Conservation (phyloP, 805 yeast genomes). For the Nakazawaea wickerhamii region DNA sequence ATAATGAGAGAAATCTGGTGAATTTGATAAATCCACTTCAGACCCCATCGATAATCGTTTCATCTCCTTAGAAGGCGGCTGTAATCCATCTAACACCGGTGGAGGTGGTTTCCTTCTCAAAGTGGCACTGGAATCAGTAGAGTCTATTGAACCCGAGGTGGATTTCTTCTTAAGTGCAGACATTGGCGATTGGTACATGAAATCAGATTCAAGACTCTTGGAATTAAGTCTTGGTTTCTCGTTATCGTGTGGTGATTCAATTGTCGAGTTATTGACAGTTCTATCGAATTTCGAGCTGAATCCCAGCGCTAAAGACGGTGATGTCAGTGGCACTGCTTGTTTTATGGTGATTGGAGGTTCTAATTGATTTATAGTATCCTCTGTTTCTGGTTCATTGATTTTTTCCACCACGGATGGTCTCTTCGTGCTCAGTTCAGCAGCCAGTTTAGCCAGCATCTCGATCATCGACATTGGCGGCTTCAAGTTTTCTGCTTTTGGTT, state of each 20-base stretch:
- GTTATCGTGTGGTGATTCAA: not conserved
- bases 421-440: no score
- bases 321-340: not conserved
- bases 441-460: no score
- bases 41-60: constrained; percentile 6
- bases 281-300: not conserved
- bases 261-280: not conserved
- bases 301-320: not conserved
- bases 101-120: constrained; percentile 12
- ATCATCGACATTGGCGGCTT: no score
- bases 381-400: no score
- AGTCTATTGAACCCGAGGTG: not conserved
- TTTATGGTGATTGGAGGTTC: no score
- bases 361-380: no score
- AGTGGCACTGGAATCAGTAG: not conserved
- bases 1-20: constrained; percentile 5
- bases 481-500: no score
- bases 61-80: not conserved
- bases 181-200: constrained; percentile 9
- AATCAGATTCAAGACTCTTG: not conserved
- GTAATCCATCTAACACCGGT: no score
- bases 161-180: not conserved
- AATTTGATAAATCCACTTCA: constrained; percentile 1
- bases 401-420: no score
- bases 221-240: not conserved